Conservation (phyloP, 306 rosid genomes). For the Corylus avellana region DNA sequence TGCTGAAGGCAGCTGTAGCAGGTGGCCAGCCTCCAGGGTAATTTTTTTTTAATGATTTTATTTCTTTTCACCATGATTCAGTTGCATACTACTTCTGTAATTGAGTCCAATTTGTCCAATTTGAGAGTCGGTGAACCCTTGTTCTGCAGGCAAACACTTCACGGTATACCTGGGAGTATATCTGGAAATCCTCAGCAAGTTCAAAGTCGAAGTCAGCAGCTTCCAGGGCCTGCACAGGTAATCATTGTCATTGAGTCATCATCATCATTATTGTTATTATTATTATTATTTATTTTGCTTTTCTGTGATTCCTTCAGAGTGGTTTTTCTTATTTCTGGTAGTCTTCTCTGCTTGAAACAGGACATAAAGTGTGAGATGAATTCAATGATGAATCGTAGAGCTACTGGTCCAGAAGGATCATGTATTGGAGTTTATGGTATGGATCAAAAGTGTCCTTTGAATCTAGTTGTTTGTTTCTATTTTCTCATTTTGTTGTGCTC, state of each 20-base stretch:
- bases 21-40: constrained; percentile 69
- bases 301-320: constrained; percentile 2
- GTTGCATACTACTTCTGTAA: constrained; percentile 2
- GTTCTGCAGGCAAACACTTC: constrained; percentile 56
- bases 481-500: neutral
- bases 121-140: constrained; percentile 27
- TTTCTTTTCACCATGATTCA: constrained; percentile 14
- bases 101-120: constrained; percentile 27
- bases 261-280: neutral
- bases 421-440: constrained; percentile 47
- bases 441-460: constrained; percentile 11
- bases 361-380: constrained; percentile 47
- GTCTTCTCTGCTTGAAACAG: constrained; percentile 46
- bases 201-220: constrained; percentile 53
- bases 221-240: constrained; percentile 54
- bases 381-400: constrained; percentile 41
- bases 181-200: constrained; percentile 44
- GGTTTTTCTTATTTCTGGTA: constrained; percentile 19
- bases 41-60: neutral
- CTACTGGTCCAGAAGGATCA: constrained; percentile 46
- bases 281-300: constrained; percentile 1
- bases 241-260: constrained; percentile 10
- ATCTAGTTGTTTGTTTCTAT: constrained; percentile 1
- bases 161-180: constrained; percentile 40
- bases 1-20: constrained; percentile 43